Base-by-base conservation (phyloP, 331 rosid species). In the Erythrophleum ivorense region DNA sequence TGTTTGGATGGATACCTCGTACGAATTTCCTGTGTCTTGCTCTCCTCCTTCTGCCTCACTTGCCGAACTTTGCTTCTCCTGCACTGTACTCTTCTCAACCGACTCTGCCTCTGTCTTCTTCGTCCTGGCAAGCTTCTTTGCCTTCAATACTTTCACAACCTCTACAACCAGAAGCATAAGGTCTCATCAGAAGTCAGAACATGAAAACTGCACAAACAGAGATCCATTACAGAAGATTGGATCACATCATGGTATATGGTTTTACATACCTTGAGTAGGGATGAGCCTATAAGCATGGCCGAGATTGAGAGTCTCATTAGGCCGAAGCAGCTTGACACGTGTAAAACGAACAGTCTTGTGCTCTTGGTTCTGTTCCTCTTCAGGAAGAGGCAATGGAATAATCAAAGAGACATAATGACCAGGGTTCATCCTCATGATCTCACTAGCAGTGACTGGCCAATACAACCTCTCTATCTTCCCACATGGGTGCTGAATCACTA, bases 251-350 rank as follows among this genome's bases (percentile, higher is more conserved):
- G 0, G 9, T 2, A 11, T 31, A 14, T 0, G 12, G 19, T 13
- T 63, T 43, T 18, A 41, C 4, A 63, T 78, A 58, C 98, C 98
- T 86, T 88, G 98, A 84, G 88, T 83, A 0, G 98, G 90, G 78
- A 96, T 90, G 5, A 96, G 94, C 38, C 98, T 84, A 38, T 96
- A 96, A 71, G 99, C 97, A 82, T 94, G 99, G 45, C 99, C 98
- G 29, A 96, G 97, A 54, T 93, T 83, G 81, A 96, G 99, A 73
- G 90, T 91, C 53, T 94, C 99, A 49, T 80, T 87, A 0, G 95
- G 97, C 52, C 94, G 84, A 50, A 96, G 99, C 81, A 96, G 92
- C 91, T 96, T 94, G 19, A 96, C 92, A 12, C 94, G 94, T 5
- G 94, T 96, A 59, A 89, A 91, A 69, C 90, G 92, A 82, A 92